Evolutionary conservation across 164 flowering plant genomes (phyloP), one percentile per base, ranked within the genome.

Genomic region (Magnolia officinalis): DNA sequence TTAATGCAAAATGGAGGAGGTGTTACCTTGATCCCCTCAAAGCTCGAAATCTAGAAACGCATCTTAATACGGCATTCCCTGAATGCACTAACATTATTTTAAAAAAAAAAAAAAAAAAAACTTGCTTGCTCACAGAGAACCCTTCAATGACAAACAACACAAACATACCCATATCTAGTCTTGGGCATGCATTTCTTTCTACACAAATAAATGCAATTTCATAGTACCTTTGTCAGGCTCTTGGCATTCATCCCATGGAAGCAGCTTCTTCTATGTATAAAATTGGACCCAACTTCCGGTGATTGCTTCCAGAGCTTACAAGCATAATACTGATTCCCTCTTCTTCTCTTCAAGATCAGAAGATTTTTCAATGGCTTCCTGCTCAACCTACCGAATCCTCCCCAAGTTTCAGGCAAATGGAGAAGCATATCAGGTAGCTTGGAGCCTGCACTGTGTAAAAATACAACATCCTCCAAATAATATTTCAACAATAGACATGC

Each of bases 401-500:
- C 61, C 16, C 3, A 13, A 16, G 61, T 55, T 55, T 55, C 61
- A 55, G 16, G 16, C 13, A 55, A 55, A 16, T 55, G 61, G 18
- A 55, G 61, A 11, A 55, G 61, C 61, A 55, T 55, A 55, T 55
- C 61, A 55, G 13, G 18, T 3, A 55, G 61, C 61, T 67, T 14
- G 19, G 37, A 67, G 19, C 37, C 16, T 24, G 70, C 13, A 49
- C 26, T 20, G 58, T 73, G 81, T 19, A 72, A 4, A 76, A 63
- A 37, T 65, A 50, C 58, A 73, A 52, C 29, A 66, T 73, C 74
- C 71, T 74, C 79, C 24, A 71, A 63, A 75, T 29, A 64, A 23
- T 21, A 67, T 52, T 77, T 66, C 71, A 73, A 66, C 49, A 76
- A 74, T 67, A 50, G 71, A 67, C 77, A 70, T 8, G 74, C 72